Evolutionary conservation across 164 flowering plant genomes (phyloP), one percentile per base, ranked within the genome.

Genomic region (Akebia trifoliata): DNA sequence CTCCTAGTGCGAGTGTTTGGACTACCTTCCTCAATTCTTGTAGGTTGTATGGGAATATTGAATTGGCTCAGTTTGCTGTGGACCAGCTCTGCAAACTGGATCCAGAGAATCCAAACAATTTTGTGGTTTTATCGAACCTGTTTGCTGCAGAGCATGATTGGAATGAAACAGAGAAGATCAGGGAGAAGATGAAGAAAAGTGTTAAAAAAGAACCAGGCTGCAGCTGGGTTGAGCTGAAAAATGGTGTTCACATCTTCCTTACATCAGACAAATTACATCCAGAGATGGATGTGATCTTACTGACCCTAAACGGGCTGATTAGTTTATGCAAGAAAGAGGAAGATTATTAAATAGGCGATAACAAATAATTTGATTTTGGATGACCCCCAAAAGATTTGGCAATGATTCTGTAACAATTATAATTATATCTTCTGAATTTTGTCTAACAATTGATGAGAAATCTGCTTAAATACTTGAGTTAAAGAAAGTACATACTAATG

Each of bases 161-260:
- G 65, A 17, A 47, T 31, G 44, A 55, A 30, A 37, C 58, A 4
- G 31, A 29, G 25, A 39, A 47, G 45, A 52, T 63, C 20, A 54
- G 61, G 37, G 52, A 52, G 18, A 46, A 30, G 30, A 63, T 59
- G 63, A 63, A 54, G 50, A 48, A 12, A 3, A 34, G 1, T 36
- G 24, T 59, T 6, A 59, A 47, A 17, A 64, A 69, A 34, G 64
- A 62, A 21, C 64, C 64, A 2, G 67, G 70, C 30, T 71, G 67
- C 51, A 71, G 74, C 54, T 71, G 67, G 74, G 29, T 71, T 15
- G 70, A 70, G 61, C 31, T 62, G 31, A 62, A 59, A 30, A 49
- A 37, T 44, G 65, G 61, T 18, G 36, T 61, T 40, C 70, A 66
- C 26, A 61, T 58, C 49, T 66, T 70, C 61, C 56, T 66, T 10